These are phyloP conservation scores for Linnemannia exigua DNA, from an alignment of 192 early-diverging fungal species.

Conservation along the genomic window DNA sequence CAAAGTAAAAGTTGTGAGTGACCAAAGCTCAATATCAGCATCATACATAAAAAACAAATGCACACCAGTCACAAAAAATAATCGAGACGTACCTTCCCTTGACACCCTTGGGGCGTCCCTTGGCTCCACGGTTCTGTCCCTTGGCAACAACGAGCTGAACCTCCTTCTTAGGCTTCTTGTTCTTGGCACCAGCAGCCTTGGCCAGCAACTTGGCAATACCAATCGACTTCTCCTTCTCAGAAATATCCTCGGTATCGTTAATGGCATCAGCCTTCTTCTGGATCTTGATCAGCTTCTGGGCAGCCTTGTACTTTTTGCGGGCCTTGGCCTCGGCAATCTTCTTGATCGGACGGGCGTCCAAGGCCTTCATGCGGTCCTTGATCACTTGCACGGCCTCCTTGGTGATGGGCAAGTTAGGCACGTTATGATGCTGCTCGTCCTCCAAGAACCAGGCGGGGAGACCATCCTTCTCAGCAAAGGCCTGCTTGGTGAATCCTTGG, in stretches of 20 bases:
- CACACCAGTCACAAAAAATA: constrained; percentile 16
- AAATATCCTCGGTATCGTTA: constrained; percentile 89
- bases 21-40: neutral
- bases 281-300: constrained; percentile 82
- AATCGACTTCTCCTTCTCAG: constrained; percentile 89
- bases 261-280: constrained; percentile 91
- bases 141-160: constrained; percentile 93
- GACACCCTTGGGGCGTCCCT: constrained; percentile 96
- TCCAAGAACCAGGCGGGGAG: constrained; percentile 95
- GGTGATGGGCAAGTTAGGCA: constrained; percentile 91
- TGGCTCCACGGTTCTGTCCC: constrained; percentile 81
- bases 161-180: constrained; percentile 84
- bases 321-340: constrained; percentile 99
- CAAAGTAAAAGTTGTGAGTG: constrained; percentile 15
- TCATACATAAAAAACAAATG: neutral
- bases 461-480: constrained; percentile 87
- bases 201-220: constrained; percentile 84
- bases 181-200: constrained; percentile 80
- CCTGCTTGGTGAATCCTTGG: constrained; percentile 91
- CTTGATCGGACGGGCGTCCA: constrained; percentile 98
- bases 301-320: constrained; percentile 85
- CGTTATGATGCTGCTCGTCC: constrained; percentile 93
- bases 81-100: constrained; percentile 86
- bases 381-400: constrained; percentile 96
- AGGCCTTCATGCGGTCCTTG: constrained; percentile 83